Evolutionary conservation across 2,329 filamentous ascomycete species (phyloP).

Genomic region (Monosporascus sp.): DNA sequence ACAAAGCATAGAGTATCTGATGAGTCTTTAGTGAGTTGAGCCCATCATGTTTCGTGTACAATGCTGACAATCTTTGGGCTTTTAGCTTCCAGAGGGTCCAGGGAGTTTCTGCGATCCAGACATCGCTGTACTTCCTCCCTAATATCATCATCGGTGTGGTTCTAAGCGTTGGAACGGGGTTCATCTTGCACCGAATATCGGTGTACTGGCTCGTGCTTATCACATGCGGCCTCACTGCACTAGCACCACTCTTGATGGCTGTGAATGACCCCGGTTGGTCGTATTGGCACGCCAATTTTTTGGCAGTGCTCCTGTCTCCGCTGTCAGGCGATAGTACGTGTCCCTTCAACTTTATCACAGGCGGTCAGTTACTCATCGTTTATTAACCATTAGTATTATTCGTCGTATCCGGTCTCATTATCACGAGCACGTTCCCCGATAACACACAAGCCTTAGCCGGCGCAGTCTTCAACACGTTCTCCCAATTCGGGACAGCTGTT

Average conservation of each 20-base stretch:
- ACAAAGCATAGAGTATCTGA: constrained; percentile 18
- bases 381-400: constrained; percentile 17
- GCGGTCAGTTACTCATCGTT: neutral
- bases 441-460: neutral
- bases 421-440: neutral
- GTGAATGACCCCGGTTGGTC: neutral
- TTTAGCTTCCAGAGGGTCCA: no score
- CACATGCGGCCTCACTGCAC: neutral
- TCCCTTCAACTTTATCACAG: neutral
- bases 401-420: neutral
- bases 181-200: neutral
- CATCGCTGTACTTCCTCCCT: no score
- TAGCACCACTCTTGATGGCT: constrained; percentile 2
- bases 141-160: no score
- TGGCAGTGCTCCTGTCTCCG: no score
- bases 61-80: no score
- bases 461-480: neutral
- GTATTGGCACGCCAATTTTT: no score
- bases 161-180: no score
- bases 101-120: no score
- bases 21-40: no score
- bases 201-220: neutral
- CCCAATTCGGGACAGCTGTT: neutral
- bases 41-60: no score
- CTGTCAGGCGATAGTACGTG: no score